Base-by-base conservation (phyloP, 495 filamentous ascomycete species). In the Stereocaulon alpinum region DNA sequence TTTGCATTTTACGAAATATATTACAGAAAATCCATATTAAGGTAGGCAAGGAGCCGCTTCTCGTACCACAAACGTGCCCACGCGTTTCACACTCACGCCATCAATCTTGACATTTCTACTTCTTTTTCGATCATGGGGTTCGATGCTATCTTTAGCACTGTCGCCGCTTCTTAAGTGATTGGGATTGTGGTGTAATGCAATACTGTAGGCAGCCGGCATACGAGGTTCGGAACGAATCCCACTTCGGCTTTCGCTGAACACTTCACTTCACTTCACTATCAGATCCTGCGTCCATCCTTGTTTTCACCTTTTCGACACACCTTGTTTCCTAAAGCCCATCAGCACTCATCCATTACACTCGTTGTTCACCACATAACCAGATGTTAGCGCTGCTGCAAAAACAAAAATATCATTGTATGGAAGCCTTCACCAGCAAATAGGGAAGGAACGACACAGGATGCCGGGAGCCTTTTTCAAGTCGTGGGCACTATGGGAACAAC, bases 401-500 rank as follows among this genome's bases (percentile, higher is more conserved):
- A 32, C 43, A 20, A 29, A 6, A 50, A n/a, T 12, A 6, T 40
- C 37, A 3, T 14, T 34, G 12, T 11, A 0, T 18, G 12, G 3
- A 0, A 12, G 6, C 5, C 4, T 14, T 50, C 30, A 9, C 37
- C 45, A 2, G 15, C 32, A 2, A 29, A 51, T 32, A 7, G 41
- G 18, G 44, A 30, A 32, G 14, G 14, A 41, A 14, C 15, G 48
- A 27, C n/a, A 18, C 37, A 56, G 17, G 14, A 67, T 67, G 59
- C 40, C 50, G 41, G 44, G 44, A 44, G 68, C 66, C 40, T 95
- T 96, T 74, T 96, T 92, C 75, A 66, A 74, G 42, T 77, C 73
- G 41, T 96, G 91, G 91, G 69, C 78, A 62, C 72, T 93, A 66
- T 97, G 92, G 92, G 82, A 94, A 79, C 86, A 95, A 78, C 80